Evolutionary conservation across 1,284 basidiomycete species (phyloP), one percentile per base, ranked within the genome.

Genomic region (Rhodotorula sp.): DNA sequence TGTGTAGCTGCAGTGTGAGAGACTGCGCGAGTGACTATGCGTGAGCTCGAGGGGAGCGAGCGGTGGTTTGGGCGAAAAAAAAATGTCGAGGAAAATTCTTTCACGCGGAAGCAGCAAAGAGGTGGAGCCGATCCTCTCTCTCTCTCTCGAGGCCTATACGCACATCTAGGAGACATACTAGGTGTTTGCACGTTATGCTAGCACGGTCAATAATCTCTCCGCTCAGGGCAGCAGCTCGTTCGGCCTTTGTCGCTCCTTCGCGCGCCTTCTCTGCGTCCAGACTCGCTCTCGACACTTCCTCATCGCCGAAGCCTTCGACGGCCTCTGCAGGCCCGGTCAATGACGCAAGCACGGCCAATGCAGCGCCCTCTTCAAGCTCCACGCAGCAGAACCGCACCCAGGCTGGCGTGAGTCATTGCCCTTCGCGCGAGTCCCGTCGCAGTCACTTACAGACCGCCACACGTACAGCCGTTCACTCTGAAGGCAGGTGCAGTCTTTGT

Each of bases 401-500:
- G 22, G 69, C 66, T 2, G 69, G 69, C 6, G 69, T 65, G 37
- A 54, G 69, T 45, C 29, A 29, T 24, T 24, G 12, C 26, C 4
- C 44, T 22, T 26, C 44, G 12, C 42, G 46, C 29, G 53, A 15
- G 22, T 8, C 18, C 1, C 45, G 1, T 30, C 37, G 37, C 33
- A 14, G 53, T 49, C 1, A 45, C 51, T 37, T 17, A 6, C 42
- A 14, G 17, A 30, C 42, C 33, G n/a, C 2, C 44, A n/a, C n/a
- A 14, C 51, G 7, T 10, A 29, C 66, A 78, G 77, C 90, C 93
- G 5, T 96, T 97, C 81, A 94, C 92, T 7, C 90, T 91, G 57
- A 85, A 85, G 70, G 89, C 94, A 0, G 93, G 91, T 0, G 86
- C 85, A 0, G 79, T 98, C 26, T 97, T 99, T 80, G 81, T 95